Evolutionary conservation across 2,329 filamentous ascomycete species (phyloP).

Genomic region (Lachnellula suecica): DNA sequence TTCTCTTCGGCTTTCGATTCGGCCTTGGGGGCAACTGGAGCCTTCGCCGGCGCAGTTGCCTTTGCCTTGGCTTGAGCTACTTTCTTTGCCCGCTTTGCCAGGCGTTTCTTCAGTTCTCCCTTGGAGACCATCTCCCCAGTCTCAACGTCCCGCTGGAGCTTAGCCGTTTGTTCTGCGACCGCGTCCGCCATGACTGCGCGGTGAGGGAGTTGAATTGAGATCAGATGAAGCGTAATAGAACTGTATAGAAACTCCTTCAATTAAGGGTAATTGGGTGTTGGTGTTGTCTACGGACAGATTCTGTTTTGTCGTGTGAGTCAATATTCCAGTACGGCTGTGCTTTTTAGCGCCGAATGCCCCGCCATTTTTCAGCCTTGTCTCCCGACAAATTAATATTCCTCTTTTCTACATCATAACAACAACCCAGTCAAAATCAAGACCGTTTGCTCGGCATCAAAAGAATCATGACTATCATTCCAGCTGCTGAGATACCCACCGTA

Average conservation of each 20-base stretch:
- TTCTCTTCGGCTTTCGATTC: conserved; percentile 32
- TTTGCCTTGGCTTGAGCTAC: conserved; percentile 52
- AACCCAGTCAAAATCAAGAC: background rate
- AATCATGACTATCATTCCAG: conserved; percentile 28
- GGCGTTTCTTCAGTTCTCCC: conserved; percentile 61
- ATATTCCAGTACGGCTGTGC: background rate
- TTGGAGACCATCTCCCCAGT: conserved; percentile 67
- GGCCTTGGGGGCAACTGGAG: conserved; percentile 29
- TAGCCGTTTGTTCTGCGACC: conserved; percentile 45
- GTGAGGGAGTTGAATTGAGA: no score
- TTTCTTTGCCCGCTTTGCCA: conserved; percentile 59
- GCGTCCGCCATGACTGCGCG: conserved; percentile 46
- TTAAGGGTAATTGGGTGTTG: background rate
- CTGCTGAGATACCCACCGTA: conserved; percentile 31
- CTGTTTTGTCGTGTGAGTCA: conserved; percentile 5
- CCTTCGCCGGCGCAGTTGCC: conserved; percentile 39
- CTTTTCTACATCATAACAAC: background rate
- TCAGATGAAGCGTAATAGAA: no score
- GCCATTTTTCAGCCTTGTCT: conserved; percentile 2
- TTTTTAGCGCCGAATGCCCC: background rate
- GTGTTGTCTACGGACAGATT: background rate
- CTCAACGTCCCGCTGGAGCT: conserved; percentile 61
- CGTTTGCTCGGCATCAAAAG: conserved; percentile 21
- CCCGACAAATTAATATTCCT: background rate
- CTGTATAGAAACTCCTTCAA: no score